Percentiles rank a stretch among this genome's conserved stretches.
Evolutionary conservation across 73 alveolate species (phyloP).

Genomic region (Uronychia binucleata): DNA sequence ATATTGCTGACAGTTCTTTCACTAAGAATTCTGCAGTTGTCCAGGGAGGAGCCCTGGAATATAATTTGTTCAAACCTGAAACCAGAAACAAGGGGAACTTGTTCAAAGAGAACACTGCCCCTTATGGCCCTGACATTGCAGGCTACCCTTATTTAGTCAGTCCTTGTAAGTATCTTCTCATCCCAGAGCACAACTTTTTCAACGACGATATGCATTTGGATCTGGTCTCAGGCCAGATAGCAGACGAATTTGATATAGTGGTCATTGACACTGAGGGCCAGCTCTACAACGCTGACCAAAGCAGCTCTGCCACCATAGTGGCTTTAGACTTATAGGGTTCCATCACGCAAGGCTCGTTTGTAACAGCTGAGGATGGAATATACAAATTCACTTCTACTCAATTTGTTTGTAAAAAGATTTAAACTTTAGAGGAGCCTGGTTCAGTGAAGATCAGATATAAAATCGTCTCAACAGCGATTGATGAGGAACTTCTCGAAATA

Average conservation of each 20-base stretch:
- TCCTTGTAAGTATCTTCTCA: neutral
- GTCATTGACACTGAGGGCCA: neutral
- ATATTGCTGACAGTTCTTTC: neutral
- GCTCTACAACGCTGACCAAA: neutral
- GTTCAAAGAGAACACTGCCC: neutral
- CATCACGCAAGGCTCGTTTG: neutral
- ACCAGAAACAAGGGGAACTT: too few species aligned
- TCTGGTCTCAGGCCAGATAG: neutral
- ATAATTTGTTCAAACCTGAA: neutral
- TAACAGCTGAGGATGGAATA: neutral
- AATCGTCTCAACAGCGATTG: neutral
- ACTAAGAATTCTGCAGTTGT: neutral
- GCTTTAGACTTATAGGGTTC: neutral
- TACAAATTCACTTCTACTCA: neutral
- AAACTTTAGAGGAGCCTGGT: neutral
- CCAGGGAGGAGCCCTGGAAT: neutral
- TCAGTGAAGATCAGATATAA: neutral
- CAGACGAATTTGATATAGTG: neutral
- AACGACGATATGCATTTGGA: too few species aligned
- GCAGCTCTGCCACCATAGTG: neutral
- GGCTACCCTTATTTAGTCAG: neutral
- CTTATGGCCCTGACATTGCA: neutral
- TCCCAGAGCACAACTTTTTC: too few species aligned
- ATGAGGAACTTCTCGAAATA: neutral
- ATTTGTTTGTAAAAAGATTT: neutral